Percentiles rank a stretch among this genome's conserved stretches.
phyloP scores from a whole-genome alignment of 768 basidiomycete species.

The Lactarius evosmus region DNA sequence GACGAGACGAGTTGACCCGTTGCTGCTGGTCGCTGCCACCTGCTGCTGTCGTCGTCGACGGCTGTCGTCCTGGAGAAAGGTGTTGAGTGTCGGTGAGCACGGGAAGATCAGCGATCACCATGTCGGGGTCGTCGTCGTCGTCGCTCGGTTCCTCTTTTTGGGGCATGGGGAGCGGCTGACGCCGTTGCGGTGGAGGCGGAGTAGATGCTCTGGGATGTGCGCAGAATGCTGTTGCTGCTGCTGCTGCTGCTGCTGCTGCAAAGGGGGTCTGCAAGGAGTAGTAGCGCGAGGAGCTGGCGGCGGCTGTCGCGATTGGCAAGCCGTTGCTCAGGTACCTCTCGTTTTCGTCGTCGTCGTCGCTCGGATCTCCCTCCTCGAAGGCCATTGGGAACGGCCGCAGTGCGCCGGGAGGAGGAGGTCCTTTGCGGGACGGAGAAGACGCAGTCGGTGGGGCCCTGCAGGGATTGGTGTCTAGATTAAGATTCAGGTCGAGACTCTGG shows the following conservation, averaged over 20 bases:
- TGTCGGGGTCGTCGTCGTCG: slow-evolving; percentile 12
- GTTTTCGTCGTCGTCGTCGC: not conserved
- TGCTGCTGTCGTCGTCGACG: not conserved
- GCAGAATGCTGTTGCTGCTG: not conserved
- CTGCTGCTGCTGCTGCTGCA: not conserved
- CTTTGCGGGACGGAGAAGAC: not conserved
- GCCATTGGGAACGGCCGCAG: slow-evolving; percentile 17
- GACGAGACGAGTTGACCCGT: not conserved
- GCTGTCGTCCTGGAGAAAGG: not conserved
- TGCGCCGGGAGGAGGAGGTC: not conserved
- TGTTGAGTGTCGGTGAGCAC: not conserved
- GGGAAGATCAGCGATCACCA: slow-evolving; percentile 15
- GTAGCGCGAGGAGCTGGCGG: too few relatives aligned
- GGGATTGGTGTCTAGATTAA: not conserved
- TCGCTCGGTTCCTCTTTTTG: slow-evolving; percentile 18
- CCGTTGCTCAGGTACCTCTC: not conserved
- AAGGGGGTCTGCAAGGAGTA: not conserved
- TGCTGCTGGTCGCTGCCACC: not conserved
- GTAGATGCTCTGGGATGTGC: not conserved
- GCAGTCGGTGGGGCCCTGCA: not conserved
- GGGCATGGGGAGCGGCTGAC: slow-evolving; percentile 1
- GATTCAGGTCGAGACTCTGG: slow-evolving; percentile 8
- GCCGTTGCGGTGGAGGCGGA: not conserved
- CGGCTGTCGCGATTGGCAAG: too few relatives aligned
- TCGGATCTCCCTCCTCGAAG: slow-evolving; percentile 17